Base-by-base conservation (phyloP, 441 rosid genomes). In the Pelargonium myrrhifolium region DNA sequence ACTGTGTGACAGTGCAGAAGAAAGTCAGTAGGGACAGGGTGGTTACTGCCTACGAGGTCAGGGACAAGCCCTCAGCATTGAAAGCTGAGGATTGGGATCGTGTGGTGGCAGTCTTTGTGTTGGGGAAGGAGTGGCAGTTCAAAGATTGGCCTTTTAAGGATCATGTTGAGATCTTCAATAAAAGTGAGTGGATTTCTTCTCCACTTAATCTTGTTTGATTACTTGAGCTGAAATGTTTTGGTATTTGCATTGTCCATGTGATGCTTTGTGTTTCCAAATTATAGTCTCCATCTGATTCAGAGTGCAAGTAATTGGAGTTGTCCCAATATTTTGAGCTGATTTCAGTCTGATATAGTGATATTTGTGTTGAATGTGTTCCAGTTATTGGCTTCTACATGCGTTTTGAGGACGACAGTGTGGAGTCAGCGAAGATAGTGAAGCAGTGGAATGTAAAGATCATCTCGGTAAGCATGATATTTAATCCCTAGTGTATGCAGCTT, bases 111-210 rank as follows among this genome's bases (percentile, higher is more conserved):
- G 96, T 87, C 68, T 93, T 91, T 1, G 96, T 93, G 9, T 70
- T 91, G 82, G 99, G 99, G 6, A 93, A 93, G 68, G 96, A 93
- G 75, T 91, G 99, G 99, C 99, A 93, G 82, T 93, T 93, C 75
- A 93, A 91, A 77, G 99, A 91, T 45, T 93, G 99, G 97, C 99
- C 99, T 65, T 93, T 83, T 68, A 91, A 89, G 86, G 99, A 88
- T 68, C 96, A 87, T 64, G 93, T 91, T 31, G 96, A 91, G 86
- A 89, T 91, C 35, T 93, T 93, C 72, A 93, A 88, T 69, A 88
- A 79, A 86, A 89, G 97, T 93, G 77, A 78, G 97, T 65, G 56
- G 24, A 22, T 66, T 21, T 65, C 63, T 11, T 3, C 18, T 60
- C 60, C 17, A 11, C 9, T 12, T 1, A 55, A 43, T 0, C 49